phyloP scores from a whole-genome alignment of 2,329 filamentous ascomycete genomes.

The Botryosphaeria dothidea region DNA sequence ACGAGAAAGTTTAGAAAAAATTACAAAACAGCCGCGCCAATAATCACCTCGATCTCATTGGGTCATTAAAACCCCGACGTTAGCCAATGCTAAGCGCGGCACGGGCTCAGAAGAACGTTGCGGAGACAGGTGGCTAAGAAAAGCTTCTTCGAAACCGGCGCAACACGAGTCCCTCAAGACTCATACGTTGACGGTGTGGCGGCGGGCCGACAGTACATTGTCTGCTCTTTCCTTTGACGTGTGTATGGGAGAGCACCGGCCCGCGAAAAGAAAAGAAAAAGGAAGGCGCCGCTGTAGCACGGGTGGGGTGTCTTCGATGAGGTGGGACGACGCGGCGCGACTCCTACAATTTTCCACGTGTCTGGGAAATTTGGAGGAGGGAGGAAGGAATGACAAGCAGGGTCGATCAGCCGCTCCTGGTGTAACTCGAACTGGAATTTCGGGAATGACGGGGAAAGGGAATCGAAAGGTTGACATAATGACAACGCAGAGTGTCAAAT shows the following conservation, averaged over 20 bases:
- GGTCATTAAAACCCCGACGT: not conserved
- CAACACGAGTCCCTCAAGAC: not conserved
- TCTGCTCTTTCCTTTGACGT: not conserved
- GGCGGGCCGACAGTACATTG: not conserved
- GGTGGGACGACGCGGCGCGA: not conserved
- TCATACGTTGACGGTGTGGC: not conserved
- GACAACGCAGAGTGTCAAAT: not conserved
- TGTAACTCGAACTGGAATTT: not conserved
- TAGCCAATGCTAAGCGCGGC: not conserved
- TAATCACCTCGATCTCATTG: not conserved
- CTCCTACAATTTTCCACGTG: slow-evolving; percentile 14
- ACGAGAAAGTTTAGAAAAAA: not conserved
- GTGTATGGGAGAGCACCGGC: not conserved
- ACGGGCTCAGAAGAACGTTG: not conserved
- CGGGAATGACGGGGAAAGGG: not conserved
- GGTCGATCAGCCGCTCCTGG: not conserved
- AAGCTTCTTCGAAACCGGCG: not conserved
- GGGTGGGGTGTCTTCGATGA: not conserved
- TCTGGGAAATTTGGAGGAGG: not conserved
- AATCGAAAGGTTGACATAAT: not conserved
- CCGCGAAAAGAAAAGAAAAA: not conserved
- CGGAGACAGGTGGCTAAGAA: not conserved
- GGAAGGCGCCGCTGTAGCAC: not conserved
- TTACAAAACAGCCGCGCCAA: not conserved
- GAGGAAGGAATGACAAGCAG: not conserved